A percentile compares a stretch with the other conserved stretches of the same genome.
These are phyloP conservation scores for Megacollybia marginata DNA, from an alignment of 768 basidiomycete genomes.

Conservation along the genomic window DNA sequence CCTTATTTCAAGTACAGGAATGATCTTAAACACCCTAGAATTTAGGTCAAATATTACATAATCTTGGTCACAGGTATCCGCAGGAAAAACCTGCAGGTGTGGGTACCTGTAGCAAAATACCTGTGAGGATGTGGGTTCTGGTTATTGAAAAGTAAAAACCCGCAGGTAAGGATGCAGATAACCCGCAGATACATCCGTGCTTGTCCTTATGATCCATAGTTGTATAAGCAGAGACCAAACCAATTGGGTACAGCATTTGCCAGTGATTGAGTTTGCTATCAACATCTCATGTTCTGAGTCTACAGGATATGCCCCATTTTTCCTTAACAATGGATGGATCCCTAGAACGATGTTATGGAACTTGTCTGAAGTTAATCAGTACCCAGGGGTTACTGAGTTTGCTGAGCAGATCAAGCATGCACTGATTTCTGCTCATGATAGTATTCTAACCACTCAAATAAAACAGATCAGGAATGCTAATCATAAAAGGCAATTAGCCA, in stretches of 20 bases:
- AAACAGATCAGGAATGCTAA: constrained; percentile 13
- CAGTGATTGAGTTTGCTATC: constrained; percentile 14
- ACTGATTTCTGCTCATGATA: constrained; percentile 24
- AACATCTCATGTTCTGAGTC: constrained; percentile 14
- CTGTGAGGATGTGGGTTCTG: too few species aligned
- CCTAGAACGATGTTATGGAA: constrained; percentile 6
- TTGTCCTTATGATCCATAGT: too few species aligned
- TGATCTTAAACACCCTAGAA: too few species aligned
- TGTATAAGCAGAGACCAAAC: constrained; percentile 13
- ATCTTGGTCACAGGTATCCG: too few species aligned
- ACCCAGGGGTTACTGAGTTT: constrained; percentile 1
- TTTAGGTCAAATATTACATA: too few species aligned
- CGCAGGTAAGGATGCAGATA: too few species aligned
- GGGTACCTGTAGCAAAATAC: too few species aligned
- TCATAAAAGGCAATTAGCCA: constrained; percentile 1
- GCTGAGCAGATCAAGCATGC: constrained; percentile 9
- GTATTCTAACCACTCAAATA: constrained; percentile 20
- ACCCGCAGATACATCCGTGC: too few species aligned
- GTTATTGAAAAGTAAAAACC: too few species aligned
- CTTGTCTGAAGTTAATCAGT: neutral
- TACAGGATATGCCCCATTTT: constrained; percentile 18
- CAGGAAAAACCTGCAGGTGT: too few species aligned
- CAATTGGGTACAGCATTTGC: constrained; percentile 16
- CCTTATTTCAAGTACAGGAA: too few species aligned
- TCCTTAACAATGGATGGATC: constrained; percentile 12